A percentile compares a stretch with the other conserved stretches of the same genome.
Conservation (phyloP, 2,329 filamentous ascomycete genomes). For the Lasiodiplodia hormozganensis region DNA sequence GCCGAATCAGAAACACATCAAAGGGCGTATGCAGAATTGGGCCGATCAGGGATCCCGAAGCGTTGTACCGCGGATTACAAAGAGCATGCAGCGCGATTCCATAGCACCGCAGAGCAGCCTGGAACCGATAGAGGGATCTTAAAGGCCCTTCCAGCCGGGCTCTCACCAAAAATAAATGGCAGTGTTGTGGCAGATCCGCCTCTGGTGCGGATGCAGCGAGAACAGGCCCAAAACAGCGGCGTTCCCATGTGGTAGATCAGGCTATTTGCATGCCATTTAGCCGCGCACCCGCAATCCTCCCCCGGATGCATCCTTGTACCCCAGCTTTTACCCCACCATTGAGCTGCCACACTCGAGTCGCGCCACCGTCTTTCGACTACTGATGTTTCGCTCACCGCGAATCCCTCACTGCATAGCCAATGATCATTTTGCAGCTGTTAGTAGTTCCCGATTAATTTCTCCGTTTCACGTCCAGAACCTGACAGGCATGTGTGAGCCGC, state of each 20-base stretch:
- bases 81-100: background rate
- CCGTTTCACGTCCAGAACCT: background rate
- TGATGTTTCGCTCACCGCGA: background rate
- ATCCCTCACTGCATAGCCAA: background rate
- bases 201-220: constrained; percentile 2
- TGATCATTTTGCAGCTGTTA: background rate
- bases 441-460: background rate
- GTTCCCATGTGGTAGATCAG: constrained; percentile 25
- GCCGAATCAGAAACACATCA: background rate
- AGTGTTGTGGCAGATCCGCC: background rate
- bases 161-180: background rate
- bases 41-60: background rate
- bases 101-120: constrained; percentile 1
- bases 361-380: constrained; percentile 13
- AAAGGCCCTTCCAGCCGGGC: constrained; percentile 1
- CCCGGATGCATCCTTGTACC: constrained; percentile 15
- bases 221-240: background rate
- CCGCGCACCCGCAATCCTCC: constrained; percentile 24
- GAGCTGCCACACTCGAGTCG: constrained; percentile 7
- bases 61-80: background rate
- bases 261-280: constrained; percentile 22
- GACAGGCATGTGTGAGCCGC: background rate
- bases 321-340: constrained; percentile 27
- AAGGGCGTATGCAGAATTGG: background rate
- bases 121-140: background rate